phyloP scores from a whole-genome alignment of 495 filamentous ascomycete species.

The Aspergillus bridgeri region DNA sequence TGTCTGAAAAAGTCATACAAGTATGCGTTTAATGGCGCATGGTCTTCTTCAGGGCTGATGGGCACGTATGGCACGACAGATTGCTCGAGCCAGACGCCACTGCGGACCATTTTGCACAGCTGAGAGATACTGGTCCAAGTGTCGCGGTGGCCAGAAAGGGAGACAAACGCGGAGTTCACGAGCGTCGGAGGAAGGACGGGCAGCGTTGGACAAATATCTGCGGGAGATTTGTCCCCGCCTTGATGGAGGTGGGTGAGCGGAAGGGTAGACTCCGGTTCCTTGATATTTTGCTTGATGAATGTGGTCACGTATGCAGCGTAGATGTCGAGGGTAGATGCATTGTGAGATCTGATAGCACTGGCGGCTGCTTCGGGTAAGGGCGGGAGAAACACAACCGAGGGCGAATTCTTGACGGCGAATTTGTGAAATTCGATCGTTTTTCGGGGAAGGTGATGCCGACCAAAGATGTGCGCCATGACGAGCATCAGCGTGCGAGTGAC shows the following conservation, averaged over 20 bases:
- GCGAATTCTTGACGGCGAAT: slow-evolving; percentile 41
- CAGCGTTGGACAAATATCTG: slow-evolving; percentile 11
- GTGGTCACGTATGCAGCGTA: slow-evolving; percentile 67
- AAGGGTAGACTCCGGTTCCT: slow-evolving; percentile 46
- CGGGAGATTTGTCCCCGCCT: slow-evolving; percentile 27
- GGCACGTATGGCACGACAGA: slow-evolving; percentile 64
- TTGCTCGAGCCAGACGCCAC: slow-evolving; percentile 68
- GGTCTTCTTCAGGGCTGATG: slow-evolving; percentile 49
- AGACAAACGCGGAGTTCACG: slow-evolving; percentile 63
- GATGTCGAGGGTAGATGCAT: slow-evolving; percentile 56
- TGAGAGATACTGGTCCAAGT: slow-evolving; percentile 58
- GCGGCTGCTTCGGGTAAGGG: slow-evolving; percentile 56
- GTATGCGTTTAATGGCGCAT: slow-evolving; percentile 62
- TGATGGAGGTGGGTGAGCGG: slow-evolving; percentile 54
- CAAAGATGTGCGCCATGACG: slow-evolving; percentile 67
- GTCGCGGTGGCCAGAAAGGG: slow-evolving; percentile 65
- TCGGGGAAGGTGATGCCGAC: slow-evolving; percentile 44
- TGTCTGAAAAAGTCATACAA: slow-evolving; percentile 74
- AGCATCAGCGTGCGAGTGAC: slow-evolving; percentile 55
- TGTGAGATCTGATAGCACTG: slow-evolving; percentile 55
- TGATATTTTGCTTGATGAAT: slow-evolving; percentile 60
- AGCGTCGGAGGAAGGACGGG: slow-evolving; percentile 24
- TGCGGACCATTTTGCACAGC: slow-evolving; percentile 58
- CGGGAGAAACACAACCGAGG: slow-evolving; percentile 61
- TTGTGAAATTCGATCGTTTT: slow-evolving; percentile 42